Conservation (phyloP, 1,284 basidiomycete species). For the Mycena sp. region DNA sequence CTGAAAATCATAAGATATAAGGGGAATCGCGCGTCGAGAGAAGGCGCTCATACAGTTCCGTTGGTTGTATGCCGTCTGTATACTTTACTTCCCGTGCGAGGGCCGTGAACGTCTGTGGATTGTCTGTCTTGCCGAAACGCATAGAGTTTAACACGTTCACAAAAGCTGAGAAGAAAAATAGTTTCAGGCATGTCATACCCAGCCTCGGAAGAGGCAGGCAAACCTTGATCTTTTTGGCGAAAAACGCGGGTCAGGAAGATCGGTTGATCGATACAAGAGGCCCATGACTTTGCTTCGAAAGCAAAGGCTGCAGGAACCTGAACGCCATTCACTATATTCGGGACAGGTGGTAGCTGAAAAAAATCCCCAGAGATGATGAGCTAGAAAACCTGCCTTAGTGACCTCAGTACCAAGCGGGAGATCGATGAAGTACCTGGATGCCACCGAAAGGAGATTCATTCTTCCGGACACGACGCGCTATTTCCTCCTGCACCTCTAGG, state of each 20-base stretch:
- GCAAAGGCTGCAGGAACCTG: constrained; percentile 68
- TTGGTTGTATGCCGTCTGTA: constrained; percentile 80
- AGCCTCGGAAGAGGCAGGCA: too few relatives aligned
- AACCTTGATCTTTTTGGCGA: constrained; percentile 69
- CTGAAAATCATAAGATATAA: constrained; percentile 2
- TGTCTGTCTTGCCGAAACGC: constrained; percentile 81
- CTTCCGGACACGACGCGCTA: constrained; percentile 72
- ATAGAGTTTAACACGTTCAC: constrained; percentile 93
- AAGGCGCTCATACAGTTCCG: constrained; percentile 68
- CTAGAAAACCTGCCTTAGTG: constrained; percentile 50
- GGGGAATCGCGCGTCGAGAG: not conserved
- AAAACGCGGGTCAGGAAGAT: constrained; percentile 74
- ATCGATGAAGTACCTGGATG: constrained; percentile 85
- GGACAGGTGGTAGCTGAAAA: constrained; percentile 93
- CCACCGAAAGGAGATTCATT: constrained; percentile 82
- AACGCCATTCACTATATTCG: constrained; percentile 44
- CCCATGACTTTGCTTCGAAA: constrained; percentile 88
- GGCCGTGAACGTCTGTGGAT: constrained; percentile 67
- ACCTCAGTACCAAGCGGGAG: constrained; percentile 48
- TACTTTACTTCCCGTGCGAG: constrained; percentile 70
- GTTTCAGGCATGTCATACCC: not conserved
- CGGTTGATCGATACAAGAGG: constrained; percentile 60
- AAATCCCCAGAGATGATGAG: constrained; percentile 91
- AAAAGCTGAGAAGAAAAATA: constrained; percentile 63
- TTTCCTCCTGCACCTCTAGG: constrained; percentile 45